phyloP scores from a whole-genome alignment of 352 stramenopile genomes.

The Pythium dissimile region DNA sequence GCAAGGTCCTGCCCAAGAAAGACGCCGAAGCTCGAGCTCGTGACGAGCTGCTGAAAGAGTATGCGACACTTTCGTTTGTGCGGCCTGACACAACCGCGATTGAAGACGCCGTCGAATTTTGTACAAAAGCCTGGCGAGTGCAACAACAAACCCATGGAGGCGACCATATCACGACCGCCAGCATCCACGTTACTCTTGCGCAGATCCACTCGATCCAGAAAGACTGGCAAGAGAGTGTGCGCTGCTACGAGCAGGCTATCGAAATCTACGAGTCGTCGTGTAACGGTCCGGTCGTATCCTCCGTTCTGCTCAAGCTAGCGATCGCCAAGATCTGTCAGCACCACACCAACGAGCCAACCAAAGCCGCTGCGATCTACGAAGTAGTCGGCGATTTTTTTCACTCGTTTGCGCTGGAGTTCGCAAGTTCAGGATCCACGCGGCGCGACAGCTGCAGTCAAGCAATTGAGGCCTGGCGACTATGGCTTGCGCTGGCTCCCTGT shows the following conservation, averaged over 20 bases:
- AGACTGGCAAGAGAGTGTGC: conserved; percentile 34
- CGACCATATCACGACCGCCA: conserved; percentile 50
- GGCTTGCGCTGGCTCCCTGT: conserved; percentile 25
- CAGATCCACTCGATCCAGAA: conserved; percentile 45
- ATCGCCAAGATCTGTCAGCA: conserved; percentile 47
- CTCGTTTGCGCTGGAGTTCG: conserved; percentile 56
- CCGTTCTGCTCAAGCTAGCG: conserved; percentile 53
- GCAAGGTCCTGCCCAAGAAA: conserved; percentile 42
- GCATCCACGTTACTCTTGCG: conserved; percentile 47
- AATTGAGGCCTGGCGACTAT: conserved; percentile 57
- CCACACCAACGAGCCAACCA: conserved; percentile 19
- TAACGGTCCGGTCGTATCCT: conserved; percentile 51
- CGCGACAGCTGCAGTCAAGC: conserved; percentile 54
- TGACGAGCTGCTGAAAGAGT: conserved; percentile 36
- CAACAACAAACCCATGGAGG: conserved; percentile 45
- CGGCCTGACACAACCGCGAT: conserved; percentile 30
- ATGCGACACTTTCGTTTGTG: conserved; percentile 26
- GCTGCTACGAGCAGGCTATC: conserved; percentile 44
- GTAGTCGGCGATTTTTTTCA: conserved; percentile 54
- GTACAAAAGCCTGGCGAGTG: conserved; percentile 57
- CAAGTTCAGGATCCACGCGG: conserved; percentile 41
- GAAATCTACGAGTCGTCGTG: conserved; percentile 54
- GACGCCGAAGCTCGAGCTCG: conserved; percentile 42
- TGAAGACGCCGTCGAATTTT: conserved; percentile 66
- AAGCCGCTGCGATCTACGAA: conserved; percentile 26